Evolutionary conservation across 2,329 filamentous ascomycete species (phyloP).

Genomic region (Penicillium sumatraense): DNA sequence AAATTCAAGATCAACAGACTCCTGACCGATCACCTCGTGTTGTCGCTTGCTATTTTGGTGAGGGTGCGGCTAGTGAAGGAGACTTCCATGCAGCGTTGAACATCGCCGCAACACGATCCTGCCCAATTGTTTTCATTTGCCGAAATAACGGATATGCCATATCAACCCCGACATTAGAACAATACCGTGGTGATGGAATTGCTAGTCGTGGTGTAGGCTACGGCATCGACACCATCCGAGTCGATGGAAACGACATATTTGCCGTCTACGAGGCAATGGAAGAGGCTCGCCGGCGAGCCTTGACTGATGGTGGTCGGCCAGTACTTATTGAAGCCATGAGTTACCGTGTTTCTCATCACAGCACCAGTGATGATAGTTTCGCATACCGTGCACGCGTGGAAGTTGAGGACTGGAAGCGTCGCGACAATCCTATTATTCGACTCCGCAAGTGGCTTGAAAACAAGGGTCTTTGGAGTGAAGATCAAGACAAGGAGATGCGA

Average conservation of each 20-base stretch:
- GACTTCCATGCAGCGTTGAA: conserved; percentile 92
- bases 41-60: conserved; percentile 85
- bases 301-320: conserved; percentile 78
- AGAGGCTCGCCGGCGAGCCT: conserved; percentile 75
- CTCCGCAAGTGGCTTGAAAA: conserved; percentile 90
- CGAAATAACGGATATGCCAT: conserved; percentile 94
- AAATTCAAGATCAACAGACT: conserved; percentile 75
- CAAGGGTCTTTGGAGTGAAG: conserved; percentile 81
- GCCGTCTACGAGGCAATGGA: conserved; percentile 81
- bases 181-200: conserved; percentile 90
- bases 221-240: conserved; percentile 89
- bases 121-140: conserved; percentile 87
- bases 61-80: conserved; percentile 87
- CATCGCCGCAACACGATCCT: conserved; percentile 86
- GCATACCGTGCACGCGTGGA: conserved; percentile 92
- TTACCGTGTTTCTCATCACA: conserved; percentile 97
- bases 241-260: conserved; percentile 94
- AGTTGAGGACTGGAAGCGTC: conserved; percentile 90
- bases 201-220: conserved; percentile 85
- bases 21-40: conserved; percentile 70
- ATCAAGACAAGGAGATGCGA: conserved; percentile 74
- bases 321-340: conserved; percentile 95
- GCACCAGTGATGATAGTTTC: conserved; percentile 94
- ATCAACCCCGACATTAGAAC: conserved; percentile 84
- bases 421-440: conserved; percentile 86